phyloP scores from a whole-genome alignment of 257 asterid genomes.

The Solanum etuberosum region DNA sequence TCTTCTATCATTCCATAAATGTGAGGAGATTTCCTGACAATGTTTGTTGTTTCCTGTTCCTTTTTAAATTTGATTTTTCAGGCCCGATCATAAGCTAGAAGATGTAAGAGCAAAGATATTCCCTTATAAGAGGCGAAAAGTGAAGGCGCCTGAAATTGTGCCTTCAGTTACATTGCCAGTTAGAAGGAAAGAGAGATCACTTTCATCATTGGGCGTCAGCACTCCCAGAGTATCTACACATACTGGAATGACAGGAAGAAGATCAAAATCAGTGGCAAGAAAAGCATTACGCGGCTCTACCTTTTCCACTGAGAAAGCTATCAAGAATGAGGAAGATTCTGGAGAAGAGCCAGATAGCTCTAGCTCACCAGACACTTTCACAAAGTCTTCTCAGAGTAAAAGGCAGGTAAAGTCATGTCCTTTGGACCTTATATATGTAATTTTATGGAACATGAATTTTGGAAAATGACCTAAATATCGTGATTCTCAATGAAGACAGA shows the following conservation, averaged over 20 bases:
- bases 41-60: not conserved
- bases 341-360: slow-evolving; percentile 64
- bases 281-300: slow-evolving; percentile 65
- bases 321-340: slow-evolving; percentile 57
- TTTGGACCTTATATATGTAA: not conserved
- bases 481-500: not conserved
- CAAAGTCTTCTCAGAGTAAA: slow-evolving; percentile 38
- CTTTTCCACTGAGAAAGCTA: slow-evolving; percentile 69
- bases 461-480: not conserved
- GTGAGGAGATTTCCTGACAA: not conserved
- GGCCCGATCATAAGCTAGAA: slow-evolving; percentile 90
- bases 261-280: slow-evolving; percentile 74
- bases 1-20: not conserved
- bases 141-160: slow-evolving; percentile 56
- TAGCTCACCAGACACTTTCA: slow-evolving; percentile 64
- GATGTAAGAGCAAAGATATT: slow-evolving; percentile 81
- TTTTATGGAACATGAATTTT: not conserved
- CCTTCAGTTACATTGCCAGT: slow-evolving; percentile 60
- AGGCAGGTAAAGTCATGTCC: slow-evolving; percentile 46
- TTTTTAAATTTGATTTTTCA: slow-evolving; percentile 10
- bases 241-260: slow-evolving; percentile 75
- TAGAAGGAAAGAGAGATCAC: slow-evolving; percentile 94
- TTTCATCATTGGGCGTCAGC: slow-evolving; percentile 83
- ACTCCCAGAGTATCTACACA: slow-evolving; percentile 86
- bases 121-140: slow-evolving; percentile 72